phyloP scores from a whole-genome alignment of 2,329 filamentous ascomycete species.

The Colletotrichum sp. region DNA sequence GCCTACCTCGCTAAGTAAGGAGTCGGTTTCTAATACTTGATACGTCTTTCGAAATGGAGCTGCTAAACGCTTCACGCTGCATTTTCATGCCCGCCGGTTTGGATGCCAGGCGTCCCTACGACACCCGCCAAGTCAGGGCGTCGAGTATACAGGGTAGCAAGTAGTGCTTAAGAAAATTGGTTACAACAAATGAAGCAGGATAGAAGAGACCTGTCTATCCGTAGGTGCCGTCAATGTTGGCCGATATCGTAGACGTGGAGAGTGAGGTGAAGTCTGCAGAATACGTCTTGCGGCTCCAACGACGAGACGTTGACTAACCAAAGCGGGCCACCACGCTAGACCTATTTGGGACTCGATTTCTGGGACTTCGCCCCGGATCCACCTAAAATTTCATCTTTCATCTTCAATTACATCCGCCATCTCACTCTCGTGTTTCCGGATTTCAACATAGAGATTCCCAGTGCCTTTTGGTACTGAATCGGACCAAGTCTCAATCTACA shows the following conservation, averaged over 20 bases:
- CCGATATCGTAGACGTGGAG: background rate
- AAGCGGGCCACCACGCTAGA: background rate
- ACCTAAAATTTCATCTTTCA: constrained; percentile 21
- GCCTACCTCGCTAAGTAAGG: background rate
- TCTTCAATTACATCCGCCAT: background rate
- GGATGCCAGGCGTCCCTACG: background rate
- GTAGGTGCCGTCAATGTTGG: background rate
- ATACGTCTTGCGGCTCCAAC: background rate
- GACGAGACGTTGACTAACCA: background rate
- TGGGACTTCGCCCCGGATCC: constrained; percentile 1
- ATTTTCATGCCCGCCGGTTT: background rate
- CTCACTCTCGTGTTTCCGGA: background rate
- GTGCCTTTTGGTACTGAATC: background rate
- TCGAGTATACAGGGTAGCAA: background rate
- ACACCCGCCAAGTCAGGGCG: background rate
- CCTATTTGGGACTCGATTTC: background rate
- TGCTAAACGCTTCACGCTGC: background rate
- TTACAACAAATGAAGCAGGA: background rate
- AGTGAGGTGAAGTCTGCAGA: background rate
- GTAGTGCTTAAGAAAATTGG: background rate
- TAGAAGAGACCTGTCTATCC: background rate
- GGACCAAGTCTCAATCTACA: background rate
- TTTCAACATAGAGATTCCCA: background rate
- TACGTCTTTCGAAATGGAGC: background rate
- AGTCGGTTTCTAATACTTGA: background rate